A percentile compares a stretch with the other conserved stretches of the same genome.
Conservation (phyloP, 495 filamentous ascomycete species). For the Penicillium ochrochloron region DNA sequence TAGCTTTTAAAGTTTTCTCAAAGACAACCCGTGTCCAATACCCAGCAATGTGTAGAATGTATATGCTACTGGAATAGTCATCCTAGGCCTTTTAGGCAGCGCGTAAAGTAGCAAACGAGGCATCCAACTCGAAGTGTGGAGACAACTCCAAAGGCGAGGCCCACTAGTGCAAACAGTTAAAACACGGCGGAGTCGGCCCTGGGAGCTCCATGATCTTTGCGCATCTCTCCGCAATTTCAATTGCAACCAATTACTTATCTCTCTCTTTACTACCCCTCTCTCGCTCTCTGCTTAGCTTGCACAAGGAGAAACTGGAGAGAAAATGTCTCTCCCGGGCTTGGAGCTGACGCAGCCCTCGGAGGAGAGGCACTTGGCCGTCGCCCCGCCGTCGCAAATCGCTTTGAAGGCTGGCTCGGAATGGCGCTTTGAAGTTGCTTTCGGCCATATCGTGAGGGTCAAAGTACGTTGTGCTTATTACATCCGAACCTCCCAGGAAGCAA, state of each 20-base stretch:
- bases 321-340: constrained; percentile 55
- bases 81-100: neutral
- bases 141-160: neutral
- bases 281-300: neutral
- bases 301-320: constrained; percentile 15
- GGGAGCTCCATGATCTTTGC: constrained; percentile 14
- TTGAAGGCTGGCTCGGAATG: constrained; percentile 70
- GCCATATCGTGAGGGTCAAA: constrained; percentile 63
- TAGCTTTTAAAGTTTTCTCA: constrained; percentile 1
- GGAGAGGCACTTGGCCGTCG: constrained; percentile 43
- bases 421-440: constrained; percentile 86
- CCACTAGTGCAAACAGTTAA: constrained; percentile 22
- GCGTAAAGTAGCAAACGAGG: neutral
- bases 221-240: constrained; percentile 14
- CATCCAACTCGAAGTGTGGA: neutral
- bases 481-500: neutral
- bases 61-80: neutral
- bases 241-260: neutral
- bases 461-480: constrained; percentile 37
- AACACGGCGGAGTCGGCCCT: constrained; percentile 10
- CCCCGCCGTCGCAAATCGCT: constrained; percentile 49
- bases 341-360: constrained; percentile 50
- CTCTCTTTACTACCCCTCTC: neutral
- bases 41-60: neutral
- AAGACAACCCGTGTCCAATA: neutral